Conservation (phyloP, 106 monocot genomes). For the Allium sativum region DNA sequence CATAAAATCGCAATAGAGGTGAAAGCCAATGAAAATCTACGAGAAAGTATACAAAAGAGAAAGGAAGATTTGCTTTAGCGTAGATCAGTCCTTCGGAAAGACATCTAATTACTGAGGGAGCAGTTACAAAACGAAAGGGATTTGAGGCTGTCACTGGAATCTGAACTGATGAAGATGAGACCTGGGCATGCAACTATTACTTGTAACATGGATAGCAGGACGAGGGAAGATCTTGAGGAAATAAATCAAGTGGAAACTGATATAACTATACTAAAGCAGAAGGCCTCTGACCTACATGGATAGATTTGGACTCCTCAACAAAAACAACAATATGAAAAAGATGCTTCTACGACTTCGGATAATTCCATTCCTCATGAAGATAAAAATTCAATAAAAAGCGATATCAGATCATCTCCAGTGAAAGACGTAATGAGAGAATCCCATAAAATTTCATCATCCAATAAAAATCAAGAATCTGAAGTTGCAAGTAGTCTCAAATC, state of each 20-base stretch:
- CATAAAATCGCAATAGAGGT: conserved; percentile 65
- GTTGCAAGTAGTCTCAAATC: not conserved
- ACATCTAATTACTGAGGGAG: conserved; percentile 55
- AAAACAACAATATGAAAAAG: conserved; percentile 9
- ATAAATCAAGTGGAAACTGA: conserved; percentile 97
- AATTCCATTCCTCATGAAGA: conserved; percentile 6
- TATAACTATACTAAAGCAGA: conserved; percentile 89
- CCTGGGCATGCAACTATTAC: conserved; percentile 21
- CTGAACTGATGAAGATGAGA: conserved; percentile 45
- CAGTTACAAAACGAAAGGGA: conserved; percentile 73
- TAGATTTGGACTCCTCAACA: not conserved
- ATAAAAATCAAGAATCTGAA: not conserved
- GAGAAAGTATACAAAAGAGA: conserved; percentile 48
- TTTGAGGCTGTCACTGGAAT: conserved; percentile 51
- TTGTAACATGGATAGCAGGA: conserved; percentile 53
- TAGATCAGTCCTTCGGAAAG: conserved; percentile 64
- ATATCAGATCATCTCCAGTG: not conserved
- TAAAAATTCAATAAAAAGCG: conserved; percentile 5
- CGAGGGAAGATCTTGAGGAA: conserved; percentile 95
- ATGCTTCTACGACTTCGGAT: conserved; percentile 3
- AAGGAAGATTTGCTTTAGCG: conserved; percentile 54
- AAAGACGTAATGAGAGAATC: conserved; percentile 2
- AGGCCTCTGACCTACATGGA: conserved; percentile 77
- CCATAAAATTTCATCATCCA: conserved; percentile 3
- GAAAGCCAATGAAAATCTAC: conserved; percentile 56